phyloP scores from a whole-genome alignment of 1,139 yeast genomes.

The Pneumocystis carinii region DNA sequence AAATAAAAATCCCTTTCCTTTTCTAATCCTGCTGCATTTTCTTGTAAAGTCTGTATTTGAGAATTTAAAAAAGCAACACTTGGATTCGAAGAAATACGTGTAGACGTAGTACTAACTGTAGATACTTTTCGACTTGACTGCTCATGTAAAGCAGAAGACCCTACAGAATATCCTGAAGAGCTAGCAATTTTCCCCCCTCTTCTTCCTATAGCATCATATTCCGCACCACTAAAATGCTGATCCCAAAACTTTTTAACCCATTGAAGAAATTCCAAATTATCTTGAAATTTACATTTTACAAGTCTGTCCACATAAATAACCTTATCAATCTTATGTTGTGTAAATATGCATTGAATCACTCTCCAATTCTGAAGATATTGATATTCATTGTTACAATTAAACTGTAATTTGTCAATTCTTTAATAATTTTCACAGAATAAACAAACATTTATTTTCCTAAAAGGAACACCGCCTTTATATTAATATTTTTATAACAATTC shows the following conservation, averaged over 20 bases:
- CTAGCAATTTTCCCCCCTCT: constrained; percentile 24
- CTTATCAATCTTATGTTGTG: constrained; percentile 54
- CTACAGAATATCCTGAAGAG: constrained; percentile 9
- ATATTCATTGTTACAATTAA: constrained; percentile 55
- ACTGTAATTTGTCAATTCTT: constrained; percentile 20
- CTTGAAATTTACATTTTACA: constrained; percentile 81
- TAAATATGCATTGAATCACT: constrained; percentile 63
- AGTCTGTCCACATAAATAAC: constrained; percentile 67
- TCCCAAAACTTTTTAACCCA: constrained; percentile 81
- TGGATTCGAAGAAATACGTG: constrained; percentile 4
- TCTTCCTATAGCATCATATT: constrained; percentile 52
- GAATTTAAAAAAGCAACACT: constrained; percentile 14
- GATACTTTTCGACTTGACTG: constrained; percentile 1
- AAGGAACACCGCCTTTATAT: constrained; percentile 7
- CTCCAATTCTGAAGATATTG: constrained; percentile 73
- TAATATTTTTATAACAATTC: constrained; percentile 37
- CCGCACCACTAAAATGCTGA: constrained; percentile 52
- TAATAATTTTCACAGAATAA: background rate
- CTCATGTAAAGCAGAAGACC: background rate
- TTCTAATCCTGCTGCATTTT: constrained; percentile 27
- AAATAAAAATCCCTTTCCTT: constrained; percentile 78
- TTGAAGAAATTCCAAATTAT: constrained; percentile 81
- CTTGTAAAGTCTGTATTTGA: constrained; percentile 16
- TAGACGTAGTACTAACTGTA: constrained; percentile 4
- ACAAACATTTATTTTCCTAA: constrained; percentile 5